Base-by-base conservation (phyloP, 768 basidiomycete genomes). In the Pisolithus microcarpus region DNA sequence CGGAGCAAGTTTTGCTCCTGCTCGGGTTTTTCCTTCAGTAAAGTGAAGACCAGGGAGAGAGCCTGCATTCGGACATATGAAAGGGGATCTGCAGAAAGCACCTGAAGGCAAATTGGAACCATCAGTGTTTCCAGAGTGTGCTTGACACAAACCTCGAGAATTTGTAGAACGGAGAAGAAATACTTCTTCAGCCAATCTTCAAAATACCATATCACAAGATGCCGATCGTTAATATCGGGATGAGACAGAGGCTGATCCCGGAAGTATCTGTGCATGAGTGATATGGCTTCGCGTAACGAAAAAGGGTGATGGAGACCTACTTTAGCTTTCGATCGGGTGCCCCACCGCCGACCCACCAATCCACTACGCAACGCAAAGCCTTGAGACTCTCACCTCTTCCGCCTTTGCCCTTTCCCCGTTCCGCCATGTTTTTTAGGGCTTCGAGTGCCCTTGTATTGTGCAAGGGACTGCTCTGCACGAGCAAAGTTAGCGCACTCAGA, bases 341-440 rank as follows among this genome's bases (percentile, higher is more conserved):
- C n/a, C 91, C 91, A 21, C 93, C 94, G 30, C 92, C 93, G 43
- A 87, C 79, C 91, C 93, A 96, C 93, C 95, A 97, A 78, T 98
- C 95, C 30, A 90, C 84, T 52, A 99, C 75, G 54, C 93, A 95
- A 39, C 94, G 76, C 49, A 95, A 63, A 3, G 94, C 93, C 56
- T 94, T 92, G 40, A 96, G 65, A 58, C 87, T 84, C 71, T 97
- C 94, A 46, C 93, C 93, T n/a, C 94, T 77, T 3, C 91, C 90
- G 38, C 91, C 91, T 60, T 90, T 91, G 0, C 84, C 85, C 53
- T 85, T 82, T 0, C 85, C 85, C 34, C 77, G 71, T 61, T 88
- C 87, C 1, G 87, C 81, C 85, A 95, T 84, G 3, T 68, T 69
- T 62, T 81, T 81, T 49, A 97, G 67, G 2, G 75, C 77, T 50